Conservation (phyloP, 164 flowering plant species). For the Liquidambar formosana region DNA sequence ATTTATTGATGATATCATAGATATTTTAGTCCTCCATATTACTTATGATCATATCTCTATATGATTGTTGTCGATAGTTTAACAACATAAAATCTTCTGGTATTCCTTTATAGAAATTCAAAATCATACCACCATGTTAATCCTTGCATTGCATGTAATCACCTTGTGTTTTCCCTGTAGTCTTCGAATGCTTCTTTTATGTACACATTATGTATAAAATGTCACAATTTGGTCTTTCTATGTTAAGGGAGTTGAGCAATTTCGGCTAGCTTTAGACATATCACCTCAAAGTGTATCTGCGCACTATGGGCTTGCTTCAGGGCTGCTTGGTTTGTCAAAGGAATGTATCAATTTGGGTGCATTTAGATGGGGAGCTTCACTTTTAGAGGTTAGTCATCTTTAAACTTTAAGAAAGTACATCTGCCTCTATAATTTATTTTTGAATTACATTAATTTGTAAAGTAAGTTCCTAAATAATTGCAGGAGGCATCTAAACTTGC, state of each 20-base stretch:
- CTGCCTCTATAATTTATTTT: not conserved
- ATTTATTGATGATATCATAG: no score
- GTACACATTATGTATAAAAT: not conserved
- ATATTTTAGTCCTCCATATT: no score
- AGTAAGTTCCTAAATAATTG: constrained; percentile 12
- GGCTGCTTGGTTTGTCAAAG: constrained; percentile 71
- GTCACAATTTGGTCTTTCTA: constrained; percentile 14
- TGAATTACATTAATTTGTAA: not conserved
- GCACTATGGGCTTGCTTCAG: constrained; percentile 86
- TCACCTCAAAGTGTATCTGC: constrained; percentile 71
- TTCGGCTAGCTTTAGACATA: constrained; percentile 64
- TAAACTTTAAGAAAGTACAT: not conserved
- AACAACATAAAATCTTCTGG: no score
- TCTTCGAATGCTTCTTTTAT: not conserved
- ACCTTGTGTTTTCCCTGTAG: not conserved
- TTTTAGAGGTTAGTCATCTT: constrained; percentile 62
- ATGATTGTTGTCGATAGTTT: no score
- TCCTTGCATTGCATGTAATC: not conserved
- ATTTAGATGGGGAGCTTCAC: constrained; percentile 80
- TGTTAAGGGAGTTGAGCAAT: constrained; percentile 77
- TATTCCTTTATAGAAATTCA: no score
- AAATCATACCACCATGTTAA: not conserved
- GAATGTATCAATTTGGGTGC: constrained; percentile 76
- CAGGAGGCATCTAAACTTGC: constrained; percentile 63
- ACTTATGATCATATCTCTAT: no score